phyloP scores from a whole-genome alignment of 2,329 filamentous ascomycete genomes.

The Exophiala sideris region DNA sequence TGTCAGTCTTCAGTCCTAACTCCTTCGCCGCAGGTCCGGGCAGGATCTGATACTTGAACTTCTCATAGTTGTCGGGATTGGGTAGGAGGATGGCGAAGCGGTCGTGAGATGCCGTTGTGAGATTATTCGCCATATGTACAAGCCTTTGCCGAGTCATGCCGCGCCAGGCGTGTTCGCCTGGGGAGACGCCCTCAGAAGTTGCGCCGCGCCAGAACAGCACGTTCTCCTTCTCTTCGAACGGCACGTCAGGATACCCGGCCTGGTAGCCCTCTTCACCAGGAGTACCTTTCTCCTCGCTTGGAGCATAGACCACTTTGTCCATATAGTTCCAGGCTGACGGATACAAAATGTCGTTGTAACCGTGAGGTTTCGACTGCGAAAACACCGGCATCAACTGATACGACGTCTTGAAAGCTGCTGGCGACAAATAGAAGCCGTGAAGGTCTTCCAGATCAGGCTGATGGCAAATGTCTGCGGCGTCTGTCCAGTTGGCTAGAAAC shows the following conservation, averaged over 20 bases:
- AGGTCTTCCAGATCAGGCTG: conserved; percentile 73
- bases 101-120: conserved; percentile 41
- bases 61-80: conserved; percentile 34
- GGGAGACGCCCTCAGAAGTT: conserved; percentile 54
- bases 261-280: conserved; percentile 19
- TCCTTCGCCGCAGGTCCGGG: conserved; percentile 38
- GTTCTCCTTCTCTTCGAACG: conserved; percentile 62
- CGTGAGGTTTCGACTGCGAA: conserved; percentile 67
- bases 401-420: conserved; percentile 60
- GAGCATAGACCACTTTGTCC: conserved; percentile 53
- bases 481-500: conserved; percentile 64
- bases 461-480: conserved; percentile 66
- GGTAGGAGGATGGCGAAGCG: conserved; percentile 56
- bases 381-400: conserved; percentile 70
- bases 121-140: conserved; percentile 64
- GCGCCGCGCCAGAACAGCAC: conserved; percentile 72
- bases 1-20: conserved; percentile 54
- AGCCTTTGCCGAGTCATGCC: conserved; percentile 69
- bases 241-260: conserved; percentile 44
- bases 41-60: conserved; percentile 57
- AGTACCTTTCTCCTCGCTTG: conserved; percentile 44
- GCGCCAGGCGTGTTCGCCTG: conserved; percentile 54
- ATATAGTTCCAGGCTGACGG: conserved; percentile 63
- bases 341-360: conserved; percentile 74
- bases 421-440: conserved; percentile 69